phyloP scores from a whole-genome alignment of 306 rosid genomes.

The Leucaena leucocephala region DNA sequence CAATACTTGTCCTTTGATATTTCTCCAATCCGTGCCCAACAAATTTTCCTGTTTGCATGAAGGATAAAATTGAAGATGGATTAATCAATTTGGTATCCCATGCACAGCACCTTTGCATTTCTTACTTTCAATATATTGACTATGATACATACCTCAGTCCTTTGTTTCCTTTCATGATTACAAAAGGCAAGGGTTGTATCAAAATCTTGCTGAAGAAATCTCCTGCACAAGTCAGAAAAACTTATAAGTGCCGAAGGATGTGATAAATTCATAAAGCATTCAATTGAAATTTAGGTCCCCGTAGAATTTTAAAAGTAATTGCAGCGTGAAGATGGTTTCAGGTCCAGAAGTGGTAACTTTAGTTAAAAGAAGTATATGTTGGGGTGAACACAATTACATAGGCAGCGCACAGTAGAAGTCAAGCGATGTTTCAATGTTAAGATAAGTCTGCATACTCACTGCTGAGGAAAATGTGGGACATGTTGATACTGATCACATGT shows the following conservation, averaged over 20 bases:
- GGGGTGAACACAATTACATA: too few relatives aligned
- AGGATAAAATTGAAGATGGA: background rate
- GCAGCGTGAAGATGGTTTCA: constrained; percentile 4
- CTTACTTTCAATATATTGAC: background rate
- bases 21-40: constrained; percentile 80
- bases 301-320: background rate
- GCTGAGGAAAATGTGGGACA: constrained; percentile 80
- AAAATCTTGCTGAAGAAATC: constrained; percentile 96
- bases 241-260: background rate
- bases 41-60: constrained; percentile 61
- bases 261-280: constrained; percentile 19
- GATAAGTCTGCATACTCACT: constrained; percentile 63
- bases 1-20: constrained; percentile 81
- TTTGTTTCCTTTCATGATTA: constrained; percentile 92
- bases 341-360: constrained; percentile 11
- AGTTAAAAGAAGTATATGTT: background rate
- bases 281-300: constrained; percentile 2
- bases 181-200: constrained; percentile 86
- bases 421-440: constrained; percentile 7
- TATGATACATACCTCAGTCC: constrained; percentile 71
- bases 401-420: background rate
- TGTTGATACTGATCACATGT: constrained; percentile 85
- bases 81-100: background rate
- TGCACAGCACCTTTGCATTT: background rate
- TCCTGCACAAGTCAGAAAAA: constrained; percentile 59